These are phyloP conservation scores for Mariannaea sp. DNA, from an alignment of 2,329 filamentous ascomycete species.

Conservation along the genomic window DNA sequence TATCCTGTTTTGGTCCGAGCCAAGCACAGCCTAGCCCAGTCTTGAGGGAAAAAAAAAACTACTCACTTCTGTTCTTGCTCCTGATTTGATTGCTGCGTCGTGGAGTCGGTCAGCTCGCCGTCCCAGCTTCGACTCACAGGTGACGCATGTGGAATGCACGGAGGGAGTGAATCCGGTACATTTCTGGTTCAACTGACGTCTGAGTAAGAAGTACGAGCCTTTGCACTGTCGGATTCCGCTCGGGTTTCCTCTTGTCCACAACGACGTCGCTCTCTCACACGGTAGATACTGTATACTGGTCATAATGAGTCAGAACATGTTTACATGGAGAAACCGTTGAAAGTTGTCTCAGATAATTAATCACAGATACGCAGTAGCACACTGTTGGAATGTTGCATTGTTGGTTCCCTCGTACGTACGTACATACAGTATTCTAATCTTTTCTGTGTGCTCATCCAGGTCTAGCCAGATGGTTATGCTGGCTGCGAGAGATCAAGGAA, in stretches of 20 bases:
- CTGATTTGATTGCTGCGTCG: too few species aligned
- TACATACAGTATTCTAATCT: conserved; percentile 1
- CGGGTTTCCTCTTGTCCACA: too few species aligned
- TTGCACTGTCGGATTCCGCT: too few species aligned
- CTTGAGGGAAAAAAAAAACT: not conserved
- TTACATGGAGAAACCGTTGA: too few species aligned
- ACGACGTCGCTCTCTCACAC: too few species aligned
- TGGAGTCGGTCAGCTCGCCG: conserved; percentile 6
- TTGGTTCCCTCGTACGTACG: not conserved
- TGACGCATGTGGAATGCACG: conserved; percentile 19
- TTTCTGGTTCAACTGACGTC: not conserved
- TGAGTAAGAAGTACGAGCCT: too few species aligned
- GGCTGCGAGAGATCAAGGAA: too few species aligned
- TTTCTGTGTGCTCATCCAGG: conserved; percentile 6
- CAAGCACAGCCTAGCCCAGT: not conserved
- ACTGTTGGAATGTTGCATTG: not conserved
- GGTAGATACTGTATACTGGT: too few species aligned
- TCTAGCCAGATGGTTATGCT: not conserved
- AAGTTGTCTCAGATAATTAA: too few species aligned
- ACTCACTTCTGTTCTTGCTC: too few species aligned
- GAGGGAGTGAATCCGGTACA: not conserved
- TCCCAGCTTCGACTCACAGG: conserved; percentile 1
- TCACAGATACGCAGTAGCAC: too few species aligned
- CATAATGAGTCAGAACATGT: too few species aligned
- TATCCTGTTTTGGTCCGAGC: conserved; percentile 9